phyloP scores from a whole-genome alignment of 805 yeast species.

The Torulaspora quercuum region DNA sequence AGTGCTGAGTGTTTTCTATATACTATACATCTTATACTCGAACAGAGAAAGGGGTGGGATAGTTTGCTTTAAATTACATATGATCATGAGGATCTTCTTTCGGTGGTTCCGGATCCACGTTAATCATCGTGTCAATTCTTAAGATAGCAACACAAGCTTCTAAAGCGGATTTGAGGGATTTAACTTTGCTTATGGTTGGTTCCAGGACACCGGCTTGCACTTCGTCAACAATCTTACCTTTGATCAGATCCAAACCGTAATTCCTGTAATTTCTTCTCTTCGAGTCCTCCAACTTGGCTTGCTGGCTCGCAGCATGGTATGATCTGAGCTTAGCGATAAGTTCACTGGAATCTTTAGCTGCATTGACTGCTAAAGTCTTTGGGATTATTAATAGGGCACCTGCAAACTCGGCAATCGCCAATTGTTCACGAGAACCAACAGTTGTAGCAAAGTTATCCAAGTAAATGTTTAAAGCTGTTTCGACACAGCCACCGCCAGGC shows the following conservation, averaged over 20 bases:
- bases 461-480: constrained; percentile 89
- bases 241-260: constrained; percentile 88
- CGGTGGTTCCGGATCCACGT: constrained; percentile 92
- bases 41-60: background rate
- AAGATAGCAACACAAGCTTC: constrained; percentile 98
- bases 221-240: constrained; percentile 89
- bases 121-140: constrained; percentile 97
- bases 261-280: constrained; percentile 84
- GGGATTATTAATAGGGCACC: constrained; percentile 86
- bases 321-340: constrained; percentile 93
- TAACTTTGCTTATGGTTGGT: constrained; percentile 90
- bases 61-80: constrained; percentile 15
- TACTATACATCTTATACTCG: constrained; percentile 6
- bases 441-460: constrained; percentile 97
- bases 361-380: constrained; percentile 93
- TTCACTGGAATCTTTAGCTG: constrained; percentile 95
- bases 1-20: no score
- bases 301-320: constrained; percentile 92
- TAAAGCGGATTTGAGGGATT: constrained; percentile 88
- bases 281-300: constrained; percentile 73
- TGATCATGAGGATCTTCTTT: constrained; percentile 91
- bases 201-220: constrained; percentile 83
- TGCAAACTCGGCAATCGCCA: constrained; percentile 98
- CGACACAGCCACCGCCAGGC: constrained; percentile 99
- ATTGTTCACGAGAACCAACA: constrained; percentile 94